Percentiles rank a stretch among this genome's conserved stretches.
phyloP scores from a whole-genome alignment of 768 basidiomycete genomes.

The Boletus rex-veris region DNA sequence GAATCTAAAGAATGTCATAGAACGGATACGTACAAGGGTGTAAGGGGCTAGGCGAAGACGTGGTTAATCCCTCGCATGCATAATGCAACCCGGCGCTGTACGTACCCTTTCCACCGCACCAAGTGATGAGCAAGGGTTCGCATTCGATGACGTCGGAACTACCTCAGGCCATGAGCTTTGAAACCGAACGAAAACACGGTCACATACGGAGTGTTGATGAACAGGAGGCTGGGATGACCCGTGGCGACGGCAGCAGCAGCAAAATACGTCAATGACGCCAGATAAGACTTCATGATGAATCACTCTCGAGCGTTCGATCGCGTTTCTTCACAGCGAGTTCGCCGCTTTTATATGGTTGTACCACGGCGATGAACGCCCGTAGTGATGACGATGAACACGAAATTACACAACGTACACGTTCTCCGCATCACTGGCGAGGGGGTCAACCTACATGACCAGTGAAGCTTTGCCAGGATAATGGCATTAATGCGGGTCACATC shows the following conservation, averaged over 20 bases:
- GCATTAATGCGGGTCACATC: background rate
- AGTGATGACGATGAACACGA: background rate
- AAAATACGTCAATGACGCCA: background rate
- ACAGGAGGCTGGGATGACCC: background rate
- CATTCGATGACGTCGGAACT: background rate
- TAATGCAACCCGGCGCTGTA: background rate
- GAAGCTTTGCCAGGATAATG: background rate
- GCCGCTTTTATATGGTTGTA: background rate
- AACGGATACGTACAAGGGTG: constrained; percentile 46
- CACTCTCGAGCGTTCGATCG: background rate
- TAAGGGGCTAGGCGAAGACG: constrained; percentile 35
- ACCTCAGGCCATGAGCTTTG: background rate
- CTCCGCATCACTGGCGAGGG: background rate
- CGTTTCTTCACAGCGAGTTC: background rate
- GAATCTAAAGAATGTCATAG: background rate
- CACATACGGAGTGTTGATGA: background rate
- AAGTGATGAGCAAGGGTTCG: background rate
- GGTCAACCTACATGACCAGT: background rate
- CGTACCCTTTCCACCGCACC: background rate
- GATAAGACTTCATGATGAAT: background rate
- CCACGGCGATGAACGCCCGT: background rate
- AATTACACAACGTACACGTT: background rate
- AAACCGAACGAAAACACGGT: background rate
- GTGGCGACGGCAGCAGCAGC: background rate
- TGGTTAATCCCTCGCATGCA: background rate